Percentiles rank a stretch among this genome's conserved stretches.
Evolutionary conservation across 495 filamentous ascomycete species (phyloP).

Genomic region (Pyrenula aspistea): DNA sequence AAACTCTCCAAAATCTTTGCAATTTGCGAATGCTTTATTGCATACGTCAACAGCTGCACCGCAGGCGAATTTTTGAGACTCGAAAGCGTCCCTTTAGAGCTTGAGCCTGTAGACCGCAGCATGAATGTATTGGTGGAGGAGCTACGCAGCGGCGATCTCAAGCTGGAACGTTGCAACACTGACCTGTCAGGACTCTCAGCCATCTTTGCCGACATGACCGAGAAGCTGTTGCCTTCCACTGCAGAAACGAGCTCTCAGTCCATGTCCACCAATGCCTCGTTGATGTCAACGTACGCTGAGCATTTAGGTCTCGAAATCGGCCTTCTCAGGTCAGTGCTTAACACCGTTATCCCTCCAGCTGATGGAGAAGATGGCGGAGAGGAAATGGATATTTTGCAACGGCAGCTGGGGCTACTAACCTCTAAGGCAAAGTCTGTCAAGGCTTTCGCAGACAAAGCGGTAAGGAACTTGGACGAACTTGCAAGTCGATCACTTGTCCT

Average conservation of each 20-base stretch:
- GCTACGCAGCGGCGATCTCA: conserved; percentile 74
- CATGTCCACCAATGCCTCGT: conserved; percentile 54
- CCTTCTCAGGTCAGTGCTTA: conserved; percentile 47
- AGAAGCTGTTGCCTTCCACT: conserved; percentile 61
- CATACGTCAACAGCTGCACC: conserved; percentile 61
- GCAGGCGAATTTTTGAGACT: conserved; percentile 64
- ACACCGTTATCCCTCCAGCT: conserved; percentile 19
- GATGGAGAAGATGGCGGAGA: conserved; percentile 36
- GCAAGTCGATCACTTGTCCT: conserved; percentile 67
- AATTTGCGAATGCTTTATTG: conserved; percentile 75
- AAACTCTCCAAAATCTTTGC: conserved; percentile 74
- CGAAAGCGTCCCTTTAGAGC: conserved; percentile 69
- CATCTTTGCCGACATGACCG: conserved; percentile 71
- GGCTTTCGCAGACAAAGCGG: conserved; percentile 69
- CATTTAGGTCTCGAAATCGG: conserved; percentile 57
- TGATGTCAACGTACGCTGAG: conserved; percentile 75
- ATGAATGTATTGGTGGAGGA: conserved; percentile 82
- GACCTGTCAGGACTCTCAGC: conserved; percentile 74
- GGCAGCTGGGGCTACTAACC: conserved; percentile 59
- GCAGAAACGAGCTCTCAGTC: conserved; percentile 72
- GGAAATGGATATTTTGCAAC: conserved; percentile 52
- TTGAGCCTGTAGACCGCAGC: conserved; percentile 85
- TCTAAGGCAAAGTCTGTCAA: conserved; percentile 70
- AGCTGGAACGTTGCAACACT: conserved; percentile 63
- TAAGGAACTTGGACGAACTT: conserved; percentile 66